Conservation (phyloP, 1,284 basidiomycete genomes). For the Lentinus polychrous region DNA sequence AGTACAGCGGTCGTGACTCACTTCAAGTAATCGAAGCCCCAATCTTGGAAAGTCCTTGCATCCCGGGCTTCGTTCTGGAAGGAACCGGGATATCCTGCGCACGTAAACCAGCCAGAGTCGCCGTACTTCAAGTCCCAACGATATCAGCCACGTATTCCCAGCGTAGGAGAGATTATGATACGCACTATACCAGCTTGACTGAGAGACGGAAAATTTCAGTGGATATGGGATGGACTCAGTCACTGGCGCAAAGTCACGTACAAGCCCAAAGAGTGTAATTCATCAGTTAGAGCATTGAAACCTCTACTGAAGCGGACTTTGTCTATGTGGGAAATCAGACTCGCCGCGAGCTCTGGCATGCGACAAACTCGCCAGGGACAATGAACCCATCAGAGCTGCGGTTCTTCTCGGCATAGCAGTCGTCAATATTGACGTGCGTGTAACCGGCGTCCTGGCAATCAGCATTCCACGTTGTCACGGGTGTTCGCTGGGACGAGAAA, state of each 20-base stretch:
- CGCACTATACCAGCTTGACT: conserved; percentile 30
- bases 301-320: conserved; percentile 32
- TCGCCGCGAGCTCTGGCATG: background rate
- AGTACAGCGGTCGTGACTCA: conserved; percentile 15
- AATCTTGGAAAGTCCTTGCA: conserved; percentile 37
- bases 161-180: background rate
- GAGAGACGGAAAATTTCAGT: conserved; percentile 2
- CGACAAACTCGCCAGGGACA: conserved; percentile 22
- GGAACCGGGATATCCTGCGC: conserved; percentile 44
- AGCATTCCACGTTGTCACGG: background rate
- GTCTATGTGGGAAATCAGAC: conserved; percentile 15
- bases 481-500: background rate
- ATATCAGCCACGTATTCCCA: background rate
- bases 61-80: conserved; percentile 42
- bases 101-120: conserved; percentile 49
- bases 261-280: conserved; percentile 42
- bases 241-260: conserved; percentile 21
- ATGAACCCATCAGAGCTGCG: conserved; percentile 25
- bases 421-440: conserved; percentile 32
- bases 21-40: conserved; percentile 51
- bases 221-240: conserved; percentile 1
- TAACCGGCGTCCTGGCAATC: conserved; percentile 29
- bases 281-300: conserved; percentile 38
- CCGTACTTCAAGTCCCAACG: conserved; percentile 30
- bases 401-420: conserved; percentile 34